These are phyloP conservation scores for Omphalotus olearius DNA, from an alignment of 1,284 basidiomycete genomes.

Conservation along the genomic window DNA sequence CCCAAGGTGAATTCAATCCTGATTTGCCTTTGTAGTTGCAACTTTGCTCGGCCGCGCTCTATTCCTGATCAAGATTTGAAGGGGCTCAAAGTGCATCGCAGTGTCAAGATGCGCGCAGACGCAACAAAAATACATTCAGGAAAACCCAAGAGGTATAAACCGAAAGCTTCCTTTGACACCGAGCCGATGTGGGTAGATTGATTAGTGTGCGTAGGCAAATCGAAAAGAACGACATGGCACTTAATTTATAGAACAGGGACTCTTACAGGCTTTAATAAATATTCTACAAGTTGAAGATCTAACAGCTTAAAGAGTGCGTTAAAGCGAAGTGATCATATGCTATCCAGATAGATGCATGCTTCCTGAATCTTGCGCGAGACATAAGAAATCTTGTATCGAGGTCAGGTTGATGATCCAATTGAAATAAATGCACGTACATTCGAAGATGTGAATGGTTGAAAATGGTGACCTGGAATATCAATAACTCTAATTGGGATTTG, in stretches of 20 bases:
- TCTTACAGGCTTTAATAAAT: not conserved
- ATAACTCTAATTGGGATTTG: slow-evolving; percentile 35
- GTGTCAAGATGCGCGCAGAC: slow-evolving; percentile 42
- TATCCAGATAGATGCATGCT: slow-evolving; percentile 9
- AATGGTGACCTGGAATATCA: slow-evolving; percentile 66
- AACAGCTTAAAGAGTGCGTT: not conserved
- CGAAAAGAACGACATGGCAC: no score
- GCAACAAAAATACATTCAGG: slow-evolving; percentile 23
- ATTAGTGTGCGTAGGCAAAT: not conserved
- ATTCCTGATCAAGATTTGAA: slow-evolving; percentile 26
- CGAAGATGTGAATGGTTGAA: slow-evolving; percentile 47
- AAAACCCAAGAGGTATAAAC: slow-evolving; percentile 31
- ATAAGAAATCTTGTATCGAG: not conserved
- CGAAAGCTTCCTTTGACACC: slow-evolving; percentile 27
- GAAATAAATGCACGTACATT: slow-evolving; percentile 34
- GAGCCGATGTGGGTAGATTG: slow-evolving; percentile 13
- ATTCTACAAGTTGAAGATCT: not conserved
- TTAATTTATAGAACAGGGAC: no score
- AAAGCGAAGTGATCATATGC: not conserved
- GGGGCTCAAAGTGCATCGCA: slow-evolving; percentile 33
- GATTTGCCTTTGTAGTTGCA: slow-evolving; percentile 13
- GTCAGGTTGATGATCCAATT: not conserved
- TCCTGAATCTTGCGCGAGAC: slow-evolving; percentile 7
- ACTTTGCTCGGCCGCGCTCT: slow-evolving; percentile 31
- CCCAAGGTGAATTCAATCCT: no score